These are phyloP conservation scores for Cairneyella variabilis DNA, from an alignment of 495 filamentous ascomycete species.

Conservation along the genomic window DNA sequence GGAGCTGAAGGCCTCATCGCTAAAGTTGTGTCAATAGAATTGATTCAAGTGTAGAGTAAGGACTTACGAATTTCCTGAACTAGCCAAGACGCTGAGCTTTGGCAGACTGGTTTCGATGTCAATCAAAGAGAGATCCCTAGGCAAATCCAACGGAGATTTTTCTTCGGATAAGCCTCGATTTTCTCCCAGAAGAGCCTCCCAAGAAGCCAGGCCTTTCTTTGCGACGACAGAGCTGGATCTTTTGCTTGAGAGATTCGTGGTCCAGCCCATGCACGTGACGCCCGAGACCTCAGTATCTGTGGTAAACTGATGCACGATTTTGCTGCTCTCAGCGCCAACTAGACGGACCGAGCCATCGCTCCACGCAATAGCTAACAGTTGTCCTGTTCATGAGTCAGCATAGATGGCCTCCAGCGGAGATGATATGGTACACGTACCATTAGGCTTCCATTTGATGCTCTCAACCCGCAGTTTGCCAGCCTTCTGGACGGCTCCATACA, in stretches of 20 bases:
- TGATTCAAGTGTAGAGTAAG: constrained; percentile 2
- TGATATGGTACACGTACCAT: constrained; percentile 50
- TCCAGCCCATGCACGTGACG: constrained; percentile 71
- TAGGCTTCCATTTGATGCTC: constrained; percentile 69
- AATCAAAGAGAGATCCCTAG: constrained; percentile 69
- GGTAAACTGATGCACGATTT: constrained; percentile 68
- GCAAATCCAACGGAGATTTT: constrained; percentile 54
- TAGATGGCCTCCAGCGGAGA: constrained; percentile 1
- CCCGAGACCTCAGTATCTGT: constrained; percentile 34
- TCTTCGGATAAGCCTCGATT: constrained; percentile 17
- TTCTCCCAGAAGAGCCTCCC: constrained; percentile 29
- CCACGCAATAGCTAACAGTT: constrained; percentile 74
- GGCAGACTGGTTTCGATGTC: constrained; percentile 80
- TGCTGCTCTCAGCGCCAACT: constrained; percentile 70
- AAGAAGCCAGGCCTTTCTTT: constrained; percentile 12
- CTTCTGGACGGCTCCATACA: constrained; percentile 49
- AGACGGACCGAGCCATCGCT: constrained; percentile 67
- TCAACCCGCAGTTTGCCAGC: constrained; percentile 11
- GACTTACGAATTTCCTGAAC: constrained; percentile 55
- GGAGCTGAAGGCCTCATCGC: constrained; percentile 68
- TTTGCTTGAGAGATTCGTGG: constrained; percentile 58
- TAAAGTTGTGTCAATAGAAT: constrained; percentile 30
- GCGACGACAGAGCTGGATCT: neutral
- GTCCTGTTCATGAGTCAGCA: constrained; percentile 43
- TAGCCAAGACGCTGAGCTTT: constrained; percentile 67